Evolutionary conservation across 139 green algal species (phyloP), one percentile per base, ranked within the genome.

Genomic region (Asterochloris erici): DNA sequence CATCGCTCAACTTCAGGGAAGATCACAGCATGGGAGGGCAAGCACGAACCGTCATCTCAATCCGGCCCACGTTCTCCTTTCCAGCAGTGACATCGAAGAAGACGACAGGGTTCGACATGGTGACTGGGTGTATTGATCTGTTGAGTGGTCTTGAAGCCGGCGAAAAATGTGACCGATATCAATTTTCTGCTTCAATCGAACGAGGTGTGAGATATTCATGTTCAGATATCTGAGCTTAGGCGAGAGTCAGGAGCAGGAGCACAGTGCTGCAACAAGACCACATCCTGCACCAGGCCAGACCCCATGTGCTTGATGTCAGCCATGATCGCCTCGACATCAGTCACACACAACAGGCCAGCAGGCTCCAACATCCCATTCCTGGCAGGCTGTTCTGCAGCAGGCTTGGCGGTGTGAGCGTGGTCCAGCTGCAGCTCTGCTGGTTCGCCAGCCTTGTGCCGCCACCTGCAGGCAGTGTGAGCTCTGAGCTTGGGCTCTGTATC

Each of bases 1-100:
- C 17, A 64, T 14, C 62, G 74, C 16, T 66, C 26, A 28, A 29
- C 68, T 12, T 16, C 21, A 26, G 29, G 10, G 13, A 81, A 15
- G n/a, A 47, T 16, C 19, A 64, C 17, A 64, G 19, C 23, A 64
- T 27, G 14, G 11, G 12, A 15, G 26, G 2, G 24, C 47, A 29
- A 24, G 54, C 76, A 82, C 89, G 77, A 66, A 94, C 84, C 26
- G 85, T 88, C 90, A 95, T 94, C 82, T 90, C 88, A n/a, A 95
- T 91, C 23, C 92, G 84, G 78, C 92, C 92, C 63, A 93, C 81
- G 16, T 89, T 86, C 28, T 80, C 62, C 63, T 86, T 85, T 73
- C 85, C 91, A 60, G 91, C 88, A 26, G 78, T 81, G 74, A 92
- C 84, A 75, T 91, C 87, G 79, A 92, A 92, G 82, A 89, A 92